phyloP scores from a whole-genome alignment of 176 grass and related monocot species.

The Rhynchospora pubera region DNA sequence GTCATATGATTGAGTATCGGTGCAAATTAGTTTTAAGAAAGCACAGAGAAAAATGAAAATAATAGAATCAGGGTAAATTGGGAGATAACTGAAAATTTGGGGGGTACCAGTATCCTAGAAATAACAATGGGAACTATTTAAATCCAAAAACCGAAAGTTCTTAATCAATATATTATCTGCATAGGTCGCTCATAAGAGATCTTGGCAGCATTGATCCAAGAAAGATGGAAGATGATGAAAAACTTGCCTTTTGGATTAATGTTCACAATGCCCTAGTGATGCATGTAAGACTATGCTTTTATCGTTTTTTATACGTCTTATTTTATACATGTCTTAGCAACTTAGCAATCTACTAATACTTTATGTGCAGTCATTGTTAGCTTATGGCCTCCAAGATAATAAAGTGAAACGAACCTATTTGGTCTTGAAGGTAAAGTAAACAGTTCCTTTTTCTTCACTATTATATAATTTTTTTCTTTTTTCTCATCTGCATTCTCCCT shows the following conservation, averaged over 20 bases:
- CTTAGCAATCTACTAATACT: neutral
- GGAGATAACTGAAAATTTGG: neutral
- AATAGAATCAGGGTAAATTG: too few relatives aligned
- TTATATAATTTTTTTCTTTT: neutral
- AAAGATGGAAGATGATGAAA: constrained; percentile 29
- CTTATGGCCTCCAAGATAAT: constrained; percentile 38
- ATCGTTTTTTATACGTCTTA: neutral
- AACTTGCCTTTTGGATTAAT: constrained; percentile 45
- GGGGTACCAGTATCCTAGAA: neutral
- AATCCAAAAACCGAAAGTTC: neutral
- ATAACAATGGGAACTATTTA: neutral
- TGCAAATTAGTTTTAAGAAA: neutral
- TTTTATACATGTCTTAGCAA: neutral
- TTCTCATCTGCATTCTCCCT: neutral
- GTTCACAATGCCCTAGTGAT: constrained; percentile 42
- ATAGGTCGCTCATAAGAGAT: constrained; percentile 5
- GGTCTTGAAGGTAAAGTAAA: constrained; percentile 28
- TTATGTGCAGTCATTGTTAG: constrained; percentile 29
- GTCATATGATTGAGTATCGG: neutral
- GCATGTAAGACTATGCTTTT: constrained; percentile 29
- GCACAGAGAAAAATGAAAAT: too few relatives aligned
- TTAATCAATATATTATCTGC: neutral
- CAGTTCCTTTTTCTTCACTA: neutral
- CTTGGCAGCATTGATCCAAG: constrained; percentile 30
- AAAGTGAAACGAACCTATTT: constrained; percentile 28